Evolutionary conservation across 306 rosid species (phyloP).

Genomic region (Ormosia emarginata): DNA sequence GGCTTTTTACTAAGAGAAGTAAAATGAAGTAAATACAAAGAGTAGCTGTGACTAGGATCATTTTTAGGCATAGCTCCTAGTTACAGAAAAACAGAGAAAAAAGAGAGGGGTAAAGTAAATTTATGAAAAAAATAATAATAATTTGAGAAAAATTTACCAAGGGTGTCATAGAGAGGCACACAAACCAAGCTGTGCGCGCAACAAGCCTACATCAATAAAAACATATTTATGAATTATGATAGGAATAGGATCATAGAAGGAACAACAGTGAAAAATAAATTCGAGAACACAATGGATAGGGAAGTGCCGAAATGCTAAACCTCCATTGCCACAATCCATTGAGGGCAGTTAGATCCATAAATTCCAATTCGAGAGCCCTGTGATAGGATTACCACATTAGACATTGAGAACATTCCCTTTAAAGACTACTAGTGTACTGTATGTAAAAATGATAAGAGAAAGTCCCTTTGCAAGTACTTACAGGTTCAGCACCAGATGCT

Average conservation of each 20-base stretch:
- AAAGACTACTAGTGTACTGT: neutral
- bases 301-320: slow-evolving; percentile 23
- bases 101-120: neutral
- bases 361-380: slow-evolving; percentile 79
- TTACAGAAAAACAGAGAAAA: neutral
- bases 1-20: neutral
- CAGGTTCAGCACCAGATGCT: slow-evolving; percentile 76
- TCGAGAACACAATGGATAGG: neutral
- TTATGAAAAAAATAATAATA: neutral
- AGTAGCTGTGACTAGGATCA: neutral
- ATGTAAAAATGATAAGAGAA: neutral
- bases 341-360: slow-evolving; percentile 86
- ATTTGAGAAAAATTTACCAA: slow-evolving; percentile 44
- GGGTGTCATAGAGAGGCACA: slow-evolving; percentile 97
- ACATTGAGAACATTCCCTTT: neutral
- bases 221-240: neutral
- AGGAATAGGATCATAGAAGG: neutral
- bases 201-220: slow-evolving; percentile 64
- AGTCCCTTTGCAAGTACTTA: slow-evolving; percentile 31
- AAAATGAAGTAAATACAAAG: neutral
- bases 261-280: neutral
- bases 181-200: slow-evolving; percentile 68
- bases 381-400: neutral
- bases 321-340: slow-evolving; percentile 96
- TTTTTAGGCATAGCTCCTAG: neutral